Evolutionary conservation across 306 rosid species (phyloP).

Genomic region (Lathyrus sativus): DNA sequence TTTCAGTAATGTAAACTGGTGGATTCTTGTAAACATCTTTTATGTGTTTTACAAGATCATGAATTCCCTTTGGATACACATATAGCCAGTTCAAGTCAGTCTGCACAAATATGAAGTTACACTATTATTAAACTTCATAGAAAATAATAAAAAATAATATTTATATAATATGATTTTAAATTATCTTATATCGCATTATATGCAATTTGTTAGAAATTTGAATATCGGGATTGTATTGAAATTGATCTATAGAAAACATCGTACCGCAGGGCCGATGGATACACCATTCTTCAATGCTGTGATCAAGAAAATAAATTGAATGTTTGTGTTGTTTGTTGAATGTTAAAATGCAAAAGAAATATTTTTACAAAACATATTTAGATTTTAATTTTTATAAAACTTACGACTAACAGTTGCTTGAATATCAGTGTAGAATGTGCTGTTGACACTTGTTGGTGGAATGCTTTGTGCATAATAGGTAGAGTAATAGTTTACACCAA

Average conservation of each 20-base stretch:
- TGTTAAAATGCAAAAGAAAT: background rate
- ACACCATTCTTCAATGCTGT: slow-evolving; percentile 34
- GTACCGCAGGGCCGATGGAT: slow-evolving; percentile 33
- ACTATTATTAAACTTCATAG: background rate
- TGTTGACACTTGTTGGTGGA: slow-evolving; percentile 36
- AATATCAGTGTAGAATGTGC: slow-evolving; percentile 42
- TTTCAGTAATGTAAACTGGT: slow-evolving; percentile 57
- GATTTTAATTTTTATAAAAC: background rate
- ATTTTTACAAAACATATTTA: background rate
- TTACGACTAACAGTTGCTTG: slow-evolving; percentile 42
- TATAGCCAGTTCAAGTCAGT: slow-evolving; percentile 57
- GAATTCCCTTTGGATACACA: slow-evolving; percentile 57
- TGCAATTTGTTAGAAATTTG: background rate
- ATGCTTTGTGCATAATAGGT: slow-evolving; percentile 43
- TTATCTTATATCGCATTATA: background rate
- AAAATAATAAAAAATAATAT: background rate
- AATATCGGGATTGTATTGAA: background rate
- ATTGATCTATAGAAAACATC: background rate
- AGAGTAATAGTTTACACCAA: slow-evolving; percentile 67
- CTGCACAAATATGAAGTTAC: slow-evolving; percentile 40
- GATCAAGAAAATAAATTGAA: background rate
- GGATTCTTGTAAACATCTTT: slow-evolving; percentile 50
- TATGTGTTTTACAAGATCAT: slow-evolving; percentile 33
- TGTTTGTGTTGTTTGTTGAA: slow-evolving; percentile 11
- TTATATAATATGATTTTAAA: too few relatives aligned